These are phyloP conservation scores for Mesotaenium endlicherianum DNA, from an alignment of 139 green algal species.

Conservation along the genomic window DNA sequence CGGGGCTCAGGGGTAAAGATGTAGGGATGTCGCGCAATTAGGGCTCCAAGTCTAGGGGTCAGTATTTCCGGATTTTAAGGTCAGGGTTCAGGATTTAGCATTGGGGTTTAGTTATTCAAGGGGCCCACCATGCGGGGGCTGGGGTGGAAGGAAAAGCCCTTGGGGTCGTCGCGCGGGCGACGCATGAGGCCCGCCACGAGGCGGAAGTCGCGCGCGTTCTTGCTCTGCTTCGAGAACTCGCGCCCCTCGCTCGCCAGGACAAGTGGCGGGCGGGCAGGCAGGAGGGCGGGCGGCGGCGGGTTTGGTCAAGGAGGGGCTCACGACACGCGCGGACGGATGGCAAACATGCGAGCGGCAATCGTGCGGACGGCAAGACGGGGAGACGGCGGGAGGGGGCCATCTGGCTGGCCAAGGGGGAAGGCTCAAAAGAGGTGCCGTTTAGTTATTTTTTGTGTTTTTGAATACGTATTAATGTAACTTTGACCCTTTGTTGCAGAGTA, in stretches of 20 bases:
- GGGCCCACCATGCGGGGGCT: constrained; percentile 33
- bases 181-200: not conserved
- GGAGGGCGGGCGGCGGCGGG: not conserved
- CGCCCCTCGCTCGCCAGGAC: constrained; percentile 20
- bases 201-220: not conserved
- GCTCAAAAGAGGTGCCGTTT: not conserved
- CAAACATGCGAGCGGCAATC: not conserved
- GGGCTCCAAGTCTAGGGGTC: too few relatives aligned
- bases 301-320: not conserved
- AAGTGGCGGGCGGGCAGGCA: not conserved
- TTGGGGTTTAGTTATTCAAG: too few relatives aligned
- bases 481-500: too few relatives aligned
- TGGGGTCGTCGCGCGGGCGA: too few relatives aligned
- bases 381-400: not conserved
- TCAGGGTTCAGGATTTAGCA: too few relatives aligned
- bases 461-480: too few relatives aligned
- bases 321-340: not conserved
- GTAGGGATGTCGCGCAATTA: too few relatives aligned
- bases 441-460: too few relatives aligned
- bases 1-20: too few relatives aligned
- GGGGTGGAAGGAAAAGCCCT: constrained; percentile 12
- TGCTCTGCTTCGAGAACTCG: constrained; percentile 11
- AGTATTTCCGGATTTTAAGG: too few relatives aligned
- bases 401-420: not conserved
- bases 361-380: not conserved